Conservation (phyloP, 768 basidiomycete genomes). For the Pisolithus albus region DNA sequence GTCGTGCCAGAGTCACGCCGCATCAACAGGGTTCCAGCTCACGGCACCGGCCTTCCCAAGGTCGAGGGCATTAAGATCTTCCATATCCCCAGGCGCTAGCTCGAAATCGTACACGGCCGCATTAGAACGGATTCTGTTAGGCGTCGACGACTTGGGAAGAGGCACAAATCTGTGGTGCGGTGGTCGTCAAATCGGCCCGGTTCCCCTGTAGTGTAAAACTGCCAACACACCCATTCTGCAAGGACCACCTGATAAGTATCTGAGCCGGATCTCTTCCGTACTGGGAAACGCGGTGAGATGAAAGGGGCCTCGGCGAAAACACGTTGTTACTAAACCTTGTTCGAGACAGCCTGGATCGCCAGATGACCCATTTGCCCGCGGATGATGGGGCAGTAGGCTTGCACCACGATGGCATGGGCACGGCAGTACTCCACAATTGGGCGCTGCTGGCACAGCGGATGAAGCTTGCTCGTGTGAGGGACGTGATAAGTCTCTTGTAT, state of each 20-base stretch:
- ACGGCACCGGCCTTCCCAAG: constrained; percentile 64
- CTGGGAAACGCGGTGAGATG: constrained; percentile 27
- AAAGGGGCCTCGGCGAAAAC: constrained; percentile 5
- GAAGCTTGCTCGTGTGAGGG: constrained; percentile 41
- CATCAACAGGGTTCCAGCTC: constrained; percentile 80
- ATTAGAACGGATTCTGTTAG: constrained; percentile 67
- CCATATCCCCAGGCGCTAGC: constrained; percentile 59
- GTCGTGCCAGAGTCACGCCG: constrained; percentile 20
- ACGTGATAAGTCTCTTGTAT: constrained; percentile 4
- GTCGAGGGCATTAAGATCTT: constrained; percentile 60
- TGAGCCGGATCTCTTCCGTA: constrained; percentile 63
- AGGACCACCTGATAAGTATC: constrained; percentile 82
- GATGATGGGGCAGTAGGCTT: constrained; percentile 76
- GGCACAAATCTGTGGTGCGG: constrained; percentile 55
- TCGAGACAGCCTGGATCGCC: constrained; percentile 45
- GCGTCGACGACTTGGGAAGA: constrained; percentile 74
- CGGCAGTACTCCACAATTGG: constrained; percentile 72
- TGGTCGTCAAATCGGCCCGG: background rate
- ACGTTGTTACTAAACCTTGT: constrained; percentile 40
- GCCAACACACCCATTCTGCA: constrained; percentile 65
- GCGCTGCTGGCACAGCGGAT: constrained; percentile 77
- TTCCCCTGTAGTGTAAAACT: background rate
- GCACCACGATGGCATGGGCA: constrained; percentile 50
- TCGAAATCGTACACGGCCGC: constrained; percentile 70
- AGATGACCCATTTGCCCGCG: constrained; percentile 50